Percentiles rank a stretch among this genome's conserved stretches.
Evolutionary conservation across 371 early-diverging fungal species (phyloP).

Genomic region (Apophysomyces variabilis): DNA sequence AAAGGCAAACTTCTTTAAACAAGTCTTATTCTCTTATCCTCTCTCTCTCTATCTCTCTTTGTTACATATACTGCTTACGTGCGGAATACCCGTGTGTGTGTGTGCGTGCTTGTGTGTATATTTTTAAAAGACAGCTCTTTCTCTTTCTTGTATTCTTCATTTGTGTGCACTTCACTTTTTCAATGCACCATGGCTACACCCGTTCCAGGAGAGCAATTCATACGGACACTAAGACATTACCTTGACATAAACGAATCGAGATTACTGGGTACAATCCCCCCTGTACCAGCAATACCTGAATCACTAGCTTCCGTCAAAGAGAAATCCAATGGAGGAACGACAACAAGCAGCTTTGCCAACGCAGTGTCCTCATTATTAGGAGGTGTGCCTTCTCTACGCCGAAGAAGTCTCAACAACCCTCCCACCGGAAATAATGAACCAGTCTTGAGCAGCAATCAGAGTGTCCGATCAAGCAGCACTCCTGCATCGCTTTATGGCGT

Average conservation of each 20-base stretch:
- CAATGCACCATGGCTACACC: slow-evolving; percentile 35
- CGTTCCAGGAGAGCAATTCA: slow-evolving; percentile 59
- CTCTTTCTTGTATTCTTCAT: not conserved
- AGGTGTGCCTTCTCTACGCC: slow-evolving; percentile 26
- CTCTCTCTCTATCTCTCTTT: not conserved
- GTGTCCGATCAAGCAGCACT: slow-evolving; percentile 15
- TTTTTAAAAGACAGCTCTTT: slow-evolving; percentile 21
- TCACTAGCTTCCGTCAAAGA: slow-evolving; percentile 9
- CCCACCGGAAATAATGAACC: slow-evolving; percentile 18
- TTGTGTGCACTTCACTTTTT: not conserved
- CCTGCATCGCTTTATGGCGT: slow-evolving; percentile 35
- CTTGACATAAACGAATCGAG: slow-evolving; percentile 57
- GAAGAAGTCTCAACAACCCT: slow-evolving; percentile 31
- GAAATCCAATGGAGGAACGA: slow-evolving; percentile 19
- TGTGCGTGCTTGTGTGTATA: not conserved
- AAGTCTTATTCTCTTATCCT: not conserved
- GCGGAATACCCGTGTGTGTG: not conserved
- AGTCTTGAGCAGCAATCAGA: slow-evolving; percentile 20
- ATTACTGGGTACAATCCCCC: slow-evolving; percentile 21
- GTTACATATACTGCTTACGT: not conserved
- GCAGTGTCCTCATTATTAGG: slow-evolving; percentile 23
- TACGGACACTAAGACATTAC: slow-evolving; percentile 64
- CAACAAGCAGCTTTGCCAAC: slow-evolving; percentile 17
- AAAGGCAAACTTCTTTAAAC: not conserved
- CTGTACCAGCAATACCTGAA: slow-evolving; percentile 21